Evolutionary conservation across 1,139 yeast genomes (phyloP), one percentile per base, ranked within the genome.

Genomic region (Sugiyamaella castrensis): DNA sequence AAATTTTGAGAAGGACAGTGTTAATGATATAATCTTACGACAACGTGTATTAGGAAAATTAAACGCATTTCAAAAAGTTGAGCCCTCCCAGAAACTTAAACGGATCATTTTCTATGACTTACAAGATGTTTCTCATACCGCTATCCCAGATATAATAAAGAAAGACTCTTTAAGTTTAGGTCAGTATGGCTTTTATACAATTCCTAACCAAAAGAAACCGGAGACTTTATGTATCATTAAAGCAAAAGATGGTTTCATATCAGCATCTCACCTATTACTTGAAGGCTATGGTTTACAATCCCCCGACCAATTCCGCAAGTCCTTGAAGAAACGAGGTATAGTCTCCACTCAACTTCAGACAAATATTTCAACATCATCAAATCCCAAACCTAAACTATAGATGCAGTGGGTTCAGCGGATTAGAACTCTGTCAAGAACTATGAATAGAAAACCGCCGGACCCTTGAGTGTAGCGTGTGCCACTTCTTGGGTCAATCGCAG

Each of bases 21-120:
- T 81, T 0, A 56, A 66, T 1, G 65, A 71, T 6, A 68, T 86
- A 1, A 57, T 73, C 29, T 69, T 81, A 30, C 65, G 74, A 46
- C 63, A 67, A 43, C 77, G 77, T 53, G 82, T 85, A 0, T 64
- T 87, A 45, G 95, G 94, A 0, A 74, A 81, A 0, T 57, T 85
- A 13, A 75, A 71, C 57, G 71, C 87, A 0, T 77, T 70, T 27
- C 61, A 77, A 75, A 48, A 73, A 71, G 32, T 34, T 4, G 33
- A 29, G 2, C 13, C 39, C 9, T 35, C 46, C 24, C 28, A 35
- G 13, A 34, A 28, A 12, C 15, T 37, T 19, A 43, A 43, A 27
- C 35, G 48, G 13, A 31, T 48, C 27, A 19, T 39, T 8, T 38
- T 48, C 15, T 40, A 48, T 26, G 44, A 33, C 8, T 16, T 48